A percentile compares a stretch with the other conserved stretches of the same genome.
Evolutionary conservation across 2,329 filamentous ascomycete genomes (phyloP).

Genomic region (Alternaria gaisen): DNA sequence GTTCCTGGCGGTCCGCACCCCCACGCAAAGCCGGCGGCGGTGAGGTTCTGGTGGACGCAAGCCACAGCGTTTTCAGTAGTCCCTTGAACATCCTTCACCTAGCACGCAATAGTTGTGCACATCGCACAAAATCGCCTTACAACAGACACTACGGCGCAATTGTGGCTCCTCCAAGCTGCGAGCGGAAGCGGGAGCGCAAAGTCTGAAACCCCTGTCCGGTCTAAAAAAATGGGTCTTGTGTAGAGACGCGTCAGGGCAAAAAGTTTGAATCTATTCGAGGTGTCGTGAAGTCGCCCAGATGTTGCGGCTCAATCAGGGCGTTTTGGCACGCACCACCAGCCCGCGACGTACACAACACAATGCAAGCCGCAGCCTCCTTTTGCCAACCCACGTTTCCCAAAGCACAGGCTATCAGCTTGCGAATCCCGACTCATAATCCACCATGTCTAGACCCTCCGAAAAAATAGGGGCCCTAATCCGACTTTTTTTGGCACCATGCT

Average conservation of each 20-base stretch:
- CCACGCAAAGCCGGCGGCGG: constrained; percentile 1
- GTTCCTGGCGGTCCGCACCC: constrained; percentile 6
- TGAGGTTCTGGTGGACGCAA: constrained; percentile 6
- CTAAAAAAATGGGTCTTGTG: constrained; percentile 15
- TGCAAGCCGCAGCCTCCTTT: constrained; percentile 20
- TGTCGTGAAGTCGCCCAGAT: constrained; percentile 6
- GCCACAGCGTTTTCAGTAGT: constrained; percentile 8
- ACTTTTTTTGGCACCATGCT: constrained; percentile 17
- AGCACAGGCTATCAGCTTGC: constrained; percentile 21
- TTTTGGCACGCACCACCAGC: constrained; percentile 16
- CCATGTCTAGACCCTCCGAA: constrained; percentile 22
- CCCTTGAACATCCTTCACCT: neutral
- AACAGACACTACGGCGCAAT: constrained; percentile 18
- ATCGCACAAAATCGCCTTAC: constrained; percentile 17
- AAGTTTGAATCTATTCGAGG: constrained; percentile 10
- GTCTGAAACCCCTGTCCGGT: constrained; percentile 21
- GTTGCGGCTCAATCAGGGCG: constrained; percentile 12
- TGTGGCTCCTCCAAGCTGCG: constrained; percentile 9
- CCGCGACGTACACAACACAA: constrained; percentile 21
- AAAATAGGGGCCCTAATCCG: constrained; percentile 18
- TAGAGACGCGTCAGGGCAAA: constrained; percentile 17
- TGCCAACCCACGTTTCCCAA: constrained; percentile 19
- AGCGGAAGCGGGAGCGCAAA: constrained; percentile 15
- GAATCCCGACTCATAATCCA: constrained; percentile 20
- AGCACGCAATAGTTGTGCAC: constrained; percentile 12